phyloP scores from a whole-genome alignment of 805 yeast species.

The Tetrapisispora namnaoensis region DNA sequence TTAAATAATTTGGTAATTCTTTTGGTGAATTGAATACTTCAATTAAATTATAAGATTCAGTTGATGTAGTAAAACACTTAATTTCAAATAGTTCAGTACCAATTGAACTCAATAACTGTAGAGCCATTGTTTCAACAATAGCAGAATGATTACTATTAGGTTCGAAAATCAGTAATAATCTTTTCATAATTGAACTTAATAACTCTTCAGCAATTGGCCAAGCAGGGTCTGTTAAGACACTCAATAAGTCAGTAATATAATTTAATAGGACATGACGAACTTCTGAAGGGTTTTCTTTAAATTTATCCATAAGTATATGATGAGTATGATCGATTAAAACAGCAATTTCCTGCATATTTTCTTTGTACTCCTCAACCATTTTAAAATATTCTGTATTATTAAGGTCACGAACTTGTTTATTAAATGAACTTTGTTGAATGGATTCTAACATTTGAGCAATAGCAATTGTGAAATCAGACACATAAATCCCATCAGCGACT shows the following conservation, averaged over 20 bases:
- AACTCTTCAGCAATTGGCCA: conserved; percentile 53
- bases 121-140: conserved; percentile 38
- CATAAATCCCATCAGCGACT: conserved; percentile 9
- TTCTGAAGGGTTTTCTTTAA: conserved; percentile 22
- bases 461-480: conserved; percentile 24
- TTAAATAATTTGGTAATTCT: conserved; percentile 9
- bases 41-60: conserved; percentile 14
- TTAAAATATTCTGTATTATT: not conserved
- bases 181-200: conserved; percentile 36
- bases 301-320: conserved; percentile 14
- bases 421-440: conserved; percentile 11
- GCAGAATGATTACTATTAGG: conserved; percentile 31
- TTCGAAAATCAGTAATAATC: conserved; percentile 33
- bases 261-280: conserved; percentile 38
- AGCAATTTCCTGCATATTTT: conserved; percentile 1
- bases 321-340: conserved; percentile 17
- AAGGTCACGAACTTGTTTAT: not conserved
- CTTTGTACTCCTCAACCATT: not conserved
- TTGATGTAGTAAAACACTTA: conserved; percentile 10
- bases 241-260: conserved; percentile 46
- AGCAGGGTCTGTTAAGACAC: conserved; percentile 43
- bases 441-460: conserved; percentile 20
- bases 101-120: conserved; percentile 54
- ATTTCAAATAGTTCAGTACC: conserved; percentile 40
- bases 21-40: conserved; percentile 20